phyloP scores from a whole-genome alignment of 345 rosid species.

The Salix caprea region DNA sequence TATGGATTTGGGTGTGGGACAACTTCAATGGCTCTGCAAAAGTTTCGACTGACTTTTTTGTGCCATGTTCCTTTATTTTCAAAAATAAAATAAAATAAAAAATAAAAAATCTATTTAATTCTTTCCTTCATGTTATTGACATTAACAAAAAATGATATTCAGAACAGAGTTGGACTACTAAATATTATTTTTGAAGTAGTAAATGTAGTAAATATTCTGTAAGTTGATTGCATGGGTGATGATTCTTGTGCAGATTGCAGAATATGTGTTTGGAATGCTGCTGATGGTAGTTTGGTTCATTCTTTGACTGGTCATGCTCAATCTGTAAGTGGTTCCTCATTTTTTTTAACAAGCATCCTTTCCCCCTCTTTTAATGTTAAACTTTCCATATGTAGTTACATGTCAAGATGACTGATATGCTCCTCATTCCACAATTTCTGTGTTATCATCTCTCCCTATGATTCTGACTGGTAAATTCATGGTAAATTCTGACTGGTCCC shows the following conservation, averaged over 20 bases:
- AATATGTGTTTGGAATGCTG: conserved; percentile 99
- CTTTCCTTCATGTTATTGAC: not conserved
- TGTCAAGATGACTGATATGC: not conserved
- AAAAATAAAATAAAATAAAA: too few species aligned
- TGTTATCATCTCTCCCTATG: not conserved
- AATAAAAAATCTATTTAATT: not conserved
- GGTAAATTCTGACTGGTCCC: not conserved
- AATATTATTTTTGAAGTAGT: not conserved
- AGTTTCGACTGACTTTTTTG: not conserved
- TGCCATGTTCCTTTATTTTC: not conserved
- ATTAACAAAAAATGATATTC: not conserved
- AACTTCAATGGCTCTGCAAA: not conserved
- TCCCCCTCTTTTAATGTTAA: not conserved
- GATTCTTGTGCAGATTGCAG: conserved; percentile 75
- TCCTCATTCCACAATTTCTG: not conserved
- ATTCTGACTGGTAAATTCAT: not conserved
- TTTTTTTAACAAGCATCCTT: not conserved
- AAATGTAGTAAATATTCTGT: not conserved
- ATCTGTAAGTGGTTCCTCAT: conserved; percentile 59
- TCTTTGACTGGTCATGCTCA: conserved; percentile 94
- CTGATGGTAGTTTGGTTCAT: conserved; percentile 95
- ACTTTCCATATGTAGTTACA: not conserved
- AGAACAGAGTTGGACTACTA: not conserved
- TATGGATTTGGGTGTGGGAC: not conserved
- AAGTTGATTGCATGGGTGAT: not conserved